These are phyloP conservation scores for Pleurotus tuber-regium DNA, from an alignment of 768 basidiomycete genomes.

Conservation along the genomic window DNA sequence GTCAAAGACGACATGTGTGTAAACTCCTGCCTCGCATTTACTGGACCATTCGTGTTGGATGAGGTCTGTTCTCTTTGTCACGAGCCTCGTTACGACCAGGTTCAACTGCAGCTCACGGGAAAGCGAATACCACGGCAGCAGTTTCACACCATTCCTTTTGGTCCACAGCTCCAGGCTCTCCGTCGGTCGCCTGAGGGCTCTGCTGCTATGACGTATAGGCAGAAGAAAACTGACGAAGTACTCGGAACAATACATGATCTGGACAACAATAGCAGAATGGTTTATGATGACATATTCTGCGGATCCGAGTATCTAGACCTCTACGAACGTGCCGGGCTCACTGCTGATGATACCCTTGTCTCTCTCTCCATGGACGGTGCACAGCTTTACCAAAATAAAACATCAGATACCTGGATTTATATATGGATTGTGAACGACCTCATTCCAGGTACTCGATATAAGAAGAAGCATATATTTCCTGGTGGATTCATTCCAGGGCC, in stretches of 20 bases:
- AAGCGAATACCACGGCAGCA: constrained; percentile 27
- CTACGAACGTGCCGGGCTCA: constrained; percentile 17
- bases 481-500: constrained; percentile 33
- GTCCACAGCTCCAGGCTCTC: constrained; percentile 42
- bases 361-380: constrained; percentile 35
- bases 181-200: constrained; percentile 21
- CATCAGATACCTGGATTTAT: constrained; percentile 38
- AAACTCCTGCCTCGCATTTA: constrained; percentile 38
- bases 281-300: constrained; percentile 23
- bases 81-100: constrained; percentile 24
- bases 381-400: constrained; percentile 38
- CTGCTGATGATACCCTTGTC: constrained; percentile 25
- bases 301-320: constrained; percentile 25
- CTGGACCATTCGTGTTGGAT: constrained; percentile 29
- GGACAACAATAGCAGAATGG: neutral
- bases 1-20: constrained; percentile 40
- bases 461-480: constrained; percentile 28
- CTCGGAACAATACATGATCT: neutral
- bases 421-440: constrained; percentile 32
- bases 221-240: neutral
- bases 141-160: constrained; percentile 36
- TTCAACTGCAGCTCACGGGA: neutral
- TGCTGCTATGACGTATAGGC: constrained; percentile 24
- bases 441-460: constrained; percentile 27
- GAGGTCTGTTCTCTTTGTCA: constrained; percentile 30